Base-by-base conservation (phyloP, 169 alveolate genomes). In the Eimeria zaria region DNA sequence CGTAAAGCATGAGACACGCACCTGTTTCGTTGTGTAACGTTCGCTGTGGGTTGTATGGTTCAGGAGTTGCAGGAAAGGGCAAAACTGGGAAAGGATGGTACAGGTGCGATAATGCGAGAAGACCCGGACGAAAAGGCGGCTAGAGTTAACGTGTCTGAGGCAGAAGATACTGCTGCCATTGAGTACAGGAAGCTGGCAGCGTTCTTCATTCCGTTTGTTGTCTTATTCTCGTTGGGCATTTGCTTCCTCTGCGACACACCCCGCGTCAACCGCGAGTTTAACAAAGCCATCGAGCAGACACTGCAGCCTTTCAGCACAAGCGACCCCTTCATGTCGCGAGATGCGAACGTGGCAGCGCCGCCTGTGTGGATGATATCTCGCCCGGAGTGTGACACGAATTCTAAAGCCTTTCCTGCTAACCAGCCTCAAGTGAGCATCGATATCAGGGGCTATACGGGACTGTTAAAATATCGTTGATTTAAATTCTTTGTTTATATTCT, bases 221-320 rank as follows among this genome's bases (percentile, higher is more conserved):
- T 87, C 71, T 62, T 87, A 1, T 87, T 87, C 60, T 48, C 93
- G 7, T 16, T 87, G 93, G 78, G 58, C 24, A 87, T 87, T 58
- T 87, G 93, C 81, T 87, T 87, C 78, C 78, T 87, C 44, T 87
- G 93, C 30, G 93, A 87, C 81, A 58, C 93, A 6, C 93, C 93
- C 27, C 93, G 51, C 81, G 93, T 62, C 18, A 20, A 87, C 53
- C 93, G 93, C 93, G 93, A 87, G 44, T 87, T 87, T 9, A 55
- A 22, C 44, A 87, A 62, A 62, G 71, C 93, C 36, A 8, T 87
- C 27, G 93, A 48, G 30, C 93, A 87, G 60, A 60, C 53, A 4
- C 22, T 87, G 64, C 93, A 87, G 81, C 83, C 93, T 24, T 87
- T 87, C 83, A 62, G 48, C 62, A 87, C 93, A 3, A 87, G 60